Base-by-base conservation (phyloP, 257 asterid species). In the Perilla frutescens region DNA sequence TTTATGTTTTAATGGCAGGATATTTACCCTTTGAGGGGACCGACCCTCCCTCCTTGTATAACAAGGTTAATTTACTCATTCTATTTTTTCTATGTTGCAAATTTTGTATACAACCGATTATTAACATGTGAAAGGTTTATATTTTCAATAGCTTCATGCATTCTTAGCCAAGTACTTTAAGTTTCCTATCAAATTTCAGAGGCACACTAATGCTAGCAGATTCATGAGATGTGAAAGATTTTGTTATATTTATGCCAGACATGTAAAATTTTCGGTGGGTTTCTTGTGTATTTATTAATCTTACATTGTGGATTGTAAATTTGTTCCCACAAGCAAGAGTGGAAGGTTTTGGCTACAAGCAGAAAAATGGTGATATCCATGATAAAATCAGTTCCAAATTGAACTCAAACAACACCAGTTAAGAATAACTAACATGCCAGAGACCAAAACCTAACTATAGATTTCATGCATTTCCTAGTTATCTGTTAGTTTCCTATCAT, bases 1-100 rank as follows among this genome's bases (percentile, higher is more conserved):
- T 95, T 14, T 95, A 72, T 84, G 97, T 95, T 75, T 68, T 91
- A 76, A 83, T 89, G 92, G 91, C 98, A 57, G 99, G 98, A 49
- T 87, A 86, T 83, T 88, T 92, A 48, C 99, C 98, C 32, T 95
- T 95, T 67, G 90, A 90, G 2, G 98, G 87, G 84, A 73, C 77
- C 57, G 87, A 92, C 80, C 96, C 91, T 71, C 83, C 87, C 45
- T 81, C 90, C 62, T 80, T 95, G 85, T 92, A 84, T 80, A 80
- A 56, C 49, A 91, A 90, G 96, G 99, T 92, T 63, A 75, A 73
- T 75, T 31, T 62, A 32, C 63, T 69, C 75, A 49, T 49, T 65
- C 54, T 72, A 58, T 54, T 47, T 69, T 70, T 68, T 43, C 8
- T n/a, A 53, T 63, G 61, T 31, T 50, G 12, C 56, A 37, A 37